These are phyloP conservation scores for Spathaspora sp. DNA, from an alignment of 805 yeast species.

Conservation along the genomic window DNA sequence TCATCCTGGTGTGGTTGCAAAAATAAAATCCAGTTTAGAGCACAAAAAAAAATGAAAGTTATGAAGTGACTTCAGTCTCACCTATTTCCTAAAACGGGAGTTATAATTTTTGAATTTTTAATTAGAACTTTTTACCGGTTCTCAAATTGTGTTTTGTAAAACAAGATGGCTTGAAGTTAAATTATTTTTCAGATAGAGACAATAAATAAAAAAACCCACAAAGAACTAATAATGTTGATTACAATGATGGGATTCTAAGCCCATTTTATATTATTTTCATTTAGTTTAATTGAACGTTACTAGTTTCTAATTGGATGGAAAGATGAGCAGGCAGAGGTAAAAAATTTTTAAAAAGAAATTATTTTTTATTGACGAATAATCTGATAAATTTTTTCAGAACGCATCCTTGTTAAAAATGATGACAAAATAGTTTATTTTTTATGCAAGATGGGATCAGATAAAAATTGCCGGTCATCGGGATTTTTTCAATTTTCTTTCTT, in stretches of 20 bases:
- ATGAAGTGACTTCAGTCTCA: not conserved
- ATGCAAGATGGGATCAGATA: not conserved
- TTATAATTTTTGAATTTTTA: not conserved
- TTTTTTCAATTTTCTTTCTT: not conserved
- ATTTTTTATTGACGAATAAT: not conserved
- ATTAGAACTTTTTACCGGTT: not conserved
- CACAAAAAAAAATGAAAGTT: not conserved
- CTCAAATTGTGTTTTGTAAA: not conserved
- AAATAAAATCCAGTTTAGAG: not conserved
- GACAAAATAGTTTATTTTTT: not conserved
- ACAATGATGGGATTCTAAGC: not conserved
- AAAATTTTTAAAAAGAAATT: too few species aligned
- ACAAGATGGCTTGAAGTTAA: not conserved
- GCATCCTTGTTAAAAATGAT: too few species aligned
- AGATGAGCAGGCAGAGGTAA: not conserved
- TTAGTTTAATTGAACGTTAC: not conserved
- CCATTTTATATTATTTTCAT: not conserved
- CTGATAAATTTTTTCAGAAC: not conserved
- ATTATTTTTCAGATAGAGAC: not conserved
- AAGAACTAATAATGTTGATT: not conserved
- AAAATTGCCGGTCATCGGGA: not conserved
- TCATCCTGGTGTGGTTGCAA: constrained; percentile 1
- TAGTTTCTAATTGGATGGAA: not conserved
- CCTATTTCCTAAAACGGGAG: not conserved
- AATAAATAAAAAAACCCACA: not conserved